Evolutionary conservation across 2,329 filamentous ascomycete species (phyloP).

Genomic region (Diatrype stigma): DNA sequence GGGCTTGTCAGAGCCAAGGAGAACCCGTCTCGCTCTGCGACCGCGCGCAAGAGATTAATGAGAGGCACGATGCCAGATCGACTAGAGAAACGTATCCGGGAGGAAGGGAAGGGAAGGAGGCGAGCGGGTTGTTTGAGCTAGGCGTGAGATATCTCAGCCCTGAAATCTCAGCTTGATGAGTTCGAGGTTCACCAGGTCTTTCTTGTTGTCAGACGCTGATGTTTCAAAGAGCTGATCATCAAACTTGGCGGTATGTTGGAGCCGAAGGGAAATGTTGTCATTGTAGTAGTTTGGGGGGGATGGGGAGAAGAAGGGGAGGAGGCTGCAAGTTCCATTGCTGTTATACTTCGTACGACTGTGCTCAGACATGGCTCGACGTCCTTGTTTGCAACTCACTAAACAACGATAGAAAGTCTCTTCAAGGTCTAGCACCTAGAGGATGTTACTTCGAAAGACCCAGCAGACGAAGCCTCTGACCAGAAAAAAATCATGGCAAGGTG

Average conservation of each 20-base stretch:
- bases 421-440: slow-evolving; percentile 11
- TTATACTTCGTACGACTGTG: slow-evolving; percentile 29
- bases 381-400: slow-evolving; percentile 19
- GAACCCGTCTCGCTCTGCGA: slow-evolving; percentile 21
- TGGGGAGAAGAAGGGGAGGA: slow-evolving; percentile 20
- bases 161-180: slow-evolving; percentile 21
- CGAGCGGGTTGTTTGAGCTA: slow-evolving; percentile 13
- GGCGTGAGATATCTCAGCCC: slow-evolving; percentile 16
- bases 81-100: slow-evolving; percentile 3
- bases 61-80: slow-evolving; percentile 13
- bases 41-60: slow-evolving; percentile 19
- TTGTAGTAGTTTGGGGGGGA: slow-evolving; percentile 11
- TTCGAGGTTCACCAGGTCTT: slow-evolving; percentile 22
- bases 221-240: slow-evolving; percentile 28
- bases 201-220: slow-evolving; percentile 29
- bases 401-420: slow-evolving; percentile 8
- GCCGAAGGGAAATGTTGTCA: slow-evolving; percentile 11
- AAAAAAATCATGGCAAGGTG: neutral
- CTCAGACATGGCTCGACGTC: slow-evolving; percentile 17
- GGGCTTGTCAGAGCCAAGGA: slow-evolving; percentile 15
- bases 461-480: neutral
- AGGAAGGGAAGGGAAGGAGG: slow-evolving; percentile 13
- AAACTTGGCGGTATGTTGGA: slow-evolving; percentile 26
- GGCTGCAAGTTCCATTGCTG: slow-evolving; percentile 29
- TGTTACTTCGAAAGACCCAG: slow-evolving; percentile 10